Evolutionary conservation across 331 rosid species (phyloP).

Genomic region (Quercus lobata): DNA sequence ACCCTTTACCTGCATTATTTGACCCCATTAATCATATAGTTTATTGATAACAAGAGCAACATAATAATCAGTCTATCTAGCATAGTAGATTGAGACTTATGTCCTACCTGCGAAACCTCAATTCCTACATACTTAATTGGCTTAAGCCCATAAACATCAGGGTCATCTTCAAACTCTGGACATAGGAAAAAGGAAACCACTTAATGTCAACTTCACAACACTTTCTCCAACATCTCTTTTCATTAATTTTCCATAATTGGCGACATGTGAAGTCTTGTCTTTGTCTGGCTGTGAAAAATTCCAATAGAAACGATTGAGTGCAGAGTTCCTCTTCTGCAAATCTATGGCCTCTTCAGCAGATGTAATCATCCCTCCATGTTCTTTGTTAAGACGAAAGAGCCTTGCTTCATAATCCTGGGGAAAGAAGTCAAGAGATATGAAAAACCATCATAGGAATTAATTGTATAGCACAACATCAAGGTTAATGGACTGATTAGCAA

Average conservation of each 20-base stretch:
- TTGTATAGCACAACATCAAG: conserved; percentile 20
- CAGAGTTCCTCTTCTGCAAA: conserved; percentile 75
- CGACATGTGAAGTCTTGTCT: conserved; percentile 30
- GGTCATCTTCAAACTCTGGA: too few relatives aligned
- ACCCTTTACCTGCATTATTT: too few relatives aligned
- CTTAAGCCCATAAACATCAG: too few relatives aligned
- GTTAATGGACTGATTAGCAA: conserved; percentile 26
- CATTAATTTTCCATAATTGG: conserved; percentile 43
- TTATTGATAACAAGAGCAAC: too few relatives aligned
- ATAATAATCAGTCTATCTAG: too few relatives aligned
- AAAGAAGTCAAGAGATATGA: conserved; percentile 17
- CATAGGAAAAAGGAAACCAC: too few relatives aligned
- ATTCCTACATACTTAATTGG: too few relatives aligned
- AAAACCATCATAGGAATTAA: conserved; percentile 6
- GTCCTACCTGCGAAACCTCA: too few relatives aligned
- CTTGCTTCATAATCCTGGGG: conserved; percentile 83
- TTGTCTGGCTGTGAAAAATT: conserved; percentile 54
- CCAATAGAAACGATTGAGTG: conserved; percentile 72
- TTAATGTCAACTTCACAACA: conserved; percentile 37
- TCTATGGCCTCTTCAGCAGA: conserved; percentile 92
- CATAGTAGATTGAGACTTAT: too few relatives aligned
- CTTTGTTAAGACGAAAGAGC: conserved; percentile 70
- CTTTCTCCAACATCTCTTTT: conserved; percentile 87
- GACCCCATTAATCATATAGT: too few relatives aligned
- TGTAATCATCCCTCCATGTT: conserved; percentile 64